Evolutionary conservation across 176 grass and related monocot species (phyloP), one percentile per base, ranked within the genome.

Genomic region (Lolium rigidum): DNA sequence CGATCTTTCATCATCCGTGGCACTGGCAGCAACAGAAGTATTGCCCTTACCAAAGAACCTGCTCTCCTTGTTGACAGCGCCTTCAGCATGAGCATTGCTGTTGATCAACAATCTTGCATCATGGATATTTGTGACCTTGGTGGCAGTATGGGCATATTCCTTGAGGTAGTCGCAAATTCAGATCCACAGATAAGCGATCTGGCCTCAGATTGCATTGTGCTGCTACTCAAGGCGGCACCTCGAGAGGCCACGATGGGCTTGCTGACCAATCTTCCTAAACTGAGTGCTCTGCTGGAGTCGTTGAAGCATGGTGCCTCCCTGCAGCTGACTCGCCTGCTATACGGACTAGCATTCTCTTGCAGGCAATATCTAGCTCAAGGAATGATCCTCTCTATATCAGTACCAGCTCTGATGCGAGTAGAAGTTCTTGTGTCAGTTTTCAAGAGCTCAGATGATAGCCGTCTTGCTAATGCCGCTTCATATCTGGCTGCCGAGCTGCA

Each of bases 81-180:
- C 70, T 95, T 98, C 86, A 88, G 94, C 79, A 99, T 92, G 90
- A 99, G 92, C 77, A 86, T 99, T 83, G 97, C 90, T 83, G 88
- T 99, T 44, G 90, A 96, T 83, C 93, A 99, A 84, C 90, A 90
- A 51, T 83, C 92, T 60, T 92, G 81, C 60, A 67, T 99, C 50
- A 99, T 94, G 65, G 97, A 99, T 86, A 90, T 96, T 77, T 88
- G 94, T 56, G 97, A 99, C 86, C 94, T 99, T 74, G 92, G 86
- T 64, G 88, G 89, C 80, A 96, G 95, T 62, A 87, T 96, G 72
- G 94, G 86, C 64, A 91, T 93, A 72, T 99, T 96, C 78, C 84
- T 99, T 6, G 94, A 99, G 61, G 80, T 99, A 59, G 31, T 76
- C 43, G 88, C 69, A 79, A 91, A 81, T 84, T 71, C 86, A 77